A percentile compares a stretch with the other conserved stretches of the same genome.
phyloP scores from a whole-genome alignment of 1,284 basidiomycete genomes.

The Anthracocystis panici-leucophaei region DNA sequence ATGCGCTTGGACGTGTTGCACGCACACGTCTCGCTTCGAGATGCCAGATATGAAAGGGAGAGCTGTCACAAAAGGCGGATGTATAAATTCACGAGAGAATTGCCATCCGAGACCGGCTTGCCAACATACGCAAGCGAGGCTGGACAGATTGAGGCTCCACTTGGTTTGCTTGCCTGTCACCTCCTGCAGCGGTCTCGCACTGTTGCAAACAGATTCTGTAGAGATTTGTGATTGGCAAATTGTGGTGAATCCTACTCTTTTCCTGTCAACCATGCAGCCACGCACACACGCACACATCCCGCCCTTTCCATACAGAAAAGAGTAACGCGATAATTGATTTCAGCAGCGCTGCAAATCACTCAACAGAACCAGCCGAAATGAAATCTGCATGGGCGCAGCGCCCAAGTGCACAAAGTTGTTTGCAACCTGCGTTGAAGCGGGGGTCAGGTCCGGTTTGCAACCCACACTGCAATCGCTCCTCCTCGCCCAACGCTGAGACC shows the following conservation, averaged over 20 bases:
- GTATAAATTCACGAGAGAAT: neutral
- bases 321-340: neutral
- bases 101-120: conserved; percentile 4
- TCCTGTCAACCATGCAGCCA: conserved; percentile 11
- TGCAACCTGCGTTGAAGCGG: too few relatives aligned
- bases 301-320: neutral
- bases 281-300: neutral
- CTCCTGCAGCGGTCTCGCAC: neutral
- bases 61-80: neutral
- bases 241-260: neutral
- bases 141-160: neutral
- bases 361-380: neutral
- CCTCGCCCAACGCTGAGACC: too few relatives aligned
- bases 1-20: neutral
- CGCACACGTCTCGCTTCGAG: conserved; percentile 3
- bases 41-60: neutral
- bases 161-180: conserved; percentile 2
- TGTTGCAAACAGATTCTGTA: neutral
- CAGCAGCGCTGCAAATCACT: conserved; percentile 1
- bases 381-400: too few relatives aligned
- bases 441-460: too few relatives aligned
- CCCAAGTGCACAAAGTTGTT: too few relatives aligned
- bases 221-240: neutral
- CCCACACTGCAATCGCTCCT: too few relatives aligned
- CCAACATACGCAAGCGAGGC: neutral